phyloP scores from a whole-genome alignment of 2,329 filamentous ascomycete genomes.

The Alternaria gaisen region DNA sequence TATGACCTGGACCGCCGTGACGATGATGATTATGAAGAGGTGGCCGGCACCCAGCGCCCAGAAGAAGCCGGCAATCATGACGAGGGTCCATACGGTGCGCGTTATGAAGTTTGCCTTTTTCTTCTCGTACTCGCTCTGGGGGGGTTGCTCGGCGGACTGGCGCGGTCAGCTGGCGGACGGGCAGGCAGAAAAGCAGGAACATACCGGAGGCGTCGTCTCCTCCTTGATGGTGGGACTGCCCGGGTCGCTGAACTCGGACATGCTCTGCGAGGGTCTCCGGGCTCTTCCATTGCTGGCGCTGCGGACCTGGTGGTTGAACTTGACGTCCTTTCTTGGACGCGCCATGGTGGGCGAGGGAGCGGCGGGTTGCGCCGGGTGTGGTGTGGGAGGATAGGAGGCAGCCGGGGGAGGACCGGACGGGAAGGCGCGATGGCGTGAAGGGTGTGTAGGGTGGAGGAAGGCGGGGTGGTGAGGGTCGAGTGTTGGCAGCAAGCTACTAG shows the following conservation, averaged over 20 bases:
- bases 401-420: not conserved
- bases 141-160: conserved; percentile 48
- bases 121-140: conserved; percentile 86
- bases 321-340: conserved; percentile 65
- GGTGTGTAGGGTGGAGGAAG: conserved; percentile 3
- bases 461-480: conserved; percentile 12
- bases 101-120: conserved; percentile 99
- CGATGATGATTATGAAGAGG: conserved; percentile 93
- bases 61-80: conserved; percentile 97
- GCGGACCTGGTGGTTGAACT: conserved; percentile 63
- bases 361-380: conserved; percentile 11
- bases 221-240: conserved; percentile 61
- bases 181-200: conserved; percentile 1
- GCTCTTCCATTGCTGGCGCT: conserved; percentile 59
- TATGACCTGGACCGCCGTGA: conserved; percentile 93
- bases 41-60: conserved; percentile 92
- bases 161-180: conserved; percentile 28
- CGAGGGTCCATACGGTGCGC: conserved; percentile 94
- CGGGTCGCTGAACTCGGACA: conserved; percentile 72
- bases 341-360: conserved; percentile 35
- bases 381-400: not conserved
- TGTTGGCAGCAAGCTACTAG: conserved; percentile 8
- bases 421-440: conserved; percentile 2
- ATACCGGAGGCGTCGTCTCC: conserved; percentile 27
- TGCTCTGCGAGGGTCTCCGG: conserved; percentile 71